Conservation (phyloP, 2,329 filamentous ascomycete species). For the Hymenoscyphus scutula region DNA sequence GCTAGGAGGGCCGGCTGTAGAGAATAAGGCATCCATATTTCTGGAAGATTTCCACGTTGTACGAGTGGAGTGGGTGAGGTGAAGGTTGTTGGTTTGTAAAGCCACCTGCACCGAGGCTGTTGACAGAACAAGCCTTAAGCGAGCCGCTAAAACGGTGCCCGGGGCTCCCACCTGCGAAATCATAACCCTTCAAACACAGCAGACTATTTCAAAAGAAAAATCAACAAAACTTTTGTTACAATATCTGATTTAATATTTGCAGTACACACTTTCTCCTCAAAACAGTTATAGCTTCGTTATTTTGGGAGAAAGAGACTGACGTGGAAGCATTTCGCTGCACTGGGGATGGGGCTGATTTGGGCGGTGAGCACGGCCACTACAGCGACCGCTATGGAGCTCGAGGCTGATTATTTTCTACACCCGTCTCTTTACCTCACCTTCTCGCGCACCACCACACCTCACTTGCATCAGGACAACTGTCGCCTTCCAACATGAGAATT, state of each 20-base stretch:
- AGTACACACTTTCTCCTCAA: too few species aligned
- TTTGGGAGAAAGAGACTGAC: too few species aligned
- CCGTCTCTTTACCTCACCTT: not conserved
- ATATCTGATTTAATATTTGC: too few species aligned
- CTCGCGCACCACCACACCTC: not conserved
- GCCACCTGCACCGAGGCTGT: not conserved
- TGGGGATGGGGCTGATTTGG: not conserved
- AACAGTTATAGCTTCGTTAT: too few species aligned
- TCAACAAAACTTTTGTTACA: too few species aligned
- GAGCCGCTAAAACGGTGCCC: not conserved
- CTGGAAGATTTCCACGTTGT: constrained; percentile 7
- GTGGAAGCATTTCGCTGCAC: not conserved
- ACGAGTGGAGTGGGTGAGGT: not conserved
- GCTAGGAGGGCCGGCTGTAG: constrained; percentile 2
- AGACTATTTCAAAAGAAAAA: too few species aligned
- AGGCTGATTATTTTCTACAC: not conserved
- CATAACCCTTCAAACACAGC: not conserved
- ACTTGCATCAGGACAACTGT: constrained; percentile 1
- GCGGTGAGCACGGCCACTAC: not conserved
- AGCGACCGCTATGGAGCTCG: not conserved
- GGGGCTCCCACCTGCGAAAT: not conserved
- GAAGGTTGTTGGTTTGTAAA: not conserved
- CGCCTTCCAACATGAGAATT: not conserved
- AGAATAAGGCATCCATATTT: constrained; percentile 13
- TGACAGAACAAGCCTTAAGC: not conserved